phyloP scores from a whole-genome alignment of 2,329 filamentous ascomycete species.

The Scedosporium dehoogii region DNA sequence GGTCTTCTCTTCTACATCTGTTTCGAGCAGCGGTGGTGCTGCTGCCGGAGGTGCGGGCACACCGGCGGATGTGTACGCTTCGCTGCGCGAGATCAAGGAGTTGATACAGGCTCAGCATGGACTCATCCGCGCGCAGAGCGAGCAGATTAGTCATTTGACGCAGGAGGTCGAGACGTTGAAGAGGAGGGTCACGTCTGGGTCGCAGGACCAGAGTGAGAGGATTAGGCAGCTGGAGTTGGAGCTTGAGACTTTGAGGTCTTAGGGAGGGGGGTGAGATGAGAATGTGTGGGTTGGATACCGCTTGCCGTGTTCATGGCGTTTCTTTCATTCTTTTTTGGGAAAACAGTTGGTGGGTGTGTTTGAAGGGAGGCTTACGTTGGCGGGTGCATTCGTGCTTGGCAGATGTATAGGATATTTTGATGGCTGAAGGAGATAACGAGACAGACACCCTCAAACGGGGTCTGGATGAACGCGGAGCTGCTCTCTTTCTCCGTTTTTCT shows the following conservation, averaged over 20 bases:
- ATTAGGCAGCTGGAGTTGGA: slow-evolving; percentile 60
- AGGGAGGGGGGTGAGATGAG: slow-evolving; percentile 5
- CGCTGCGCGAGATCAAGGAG: slow-evolving; percentile 67
- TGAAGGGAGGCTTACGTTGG: no score
- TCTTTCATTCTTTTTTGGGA: neutral
- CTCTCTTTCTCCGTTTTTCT: neutral
- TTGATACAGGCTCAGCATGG: slow-evolving; percentile 68
- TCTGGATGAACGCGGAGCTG: no score
- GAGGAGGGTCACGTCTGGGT: slow-evolving; percentile 53
- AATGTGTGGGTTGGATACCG: neutral
- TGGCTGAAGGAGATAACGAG: no score
- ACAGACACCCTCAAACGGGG: no score
- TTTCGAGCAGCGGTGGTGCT: slow-evolving; percentile 10
- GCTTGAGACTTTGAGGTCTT: slow-evolving; percentile 54
- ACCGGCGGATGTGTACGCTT: slow-evolving; percentile 40
- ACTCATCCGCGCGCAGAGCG: slow-evolving; percentile 66
- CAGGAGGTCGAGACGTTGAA: slow-evolving; percentile 73
- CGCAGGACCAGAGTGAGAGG: slow-evolving; percentile 55
- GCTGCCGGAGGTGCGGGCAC: slow-evolving; percentile 15
- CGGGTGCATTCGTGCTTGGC: no score
- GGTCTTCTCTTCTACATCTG: slow-evolving; percentile 17
- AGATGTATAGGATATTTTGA: no score
- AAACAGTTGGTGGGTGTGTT: neutral
- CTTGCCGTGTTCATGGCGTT: neutral
- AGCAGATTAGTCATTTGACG: slow-evolving; percentile 62